Evolutionary conservation across 805 yeast genomes (phyloP).

Genomic region (Sugiyamaella marilandica): DNA sequence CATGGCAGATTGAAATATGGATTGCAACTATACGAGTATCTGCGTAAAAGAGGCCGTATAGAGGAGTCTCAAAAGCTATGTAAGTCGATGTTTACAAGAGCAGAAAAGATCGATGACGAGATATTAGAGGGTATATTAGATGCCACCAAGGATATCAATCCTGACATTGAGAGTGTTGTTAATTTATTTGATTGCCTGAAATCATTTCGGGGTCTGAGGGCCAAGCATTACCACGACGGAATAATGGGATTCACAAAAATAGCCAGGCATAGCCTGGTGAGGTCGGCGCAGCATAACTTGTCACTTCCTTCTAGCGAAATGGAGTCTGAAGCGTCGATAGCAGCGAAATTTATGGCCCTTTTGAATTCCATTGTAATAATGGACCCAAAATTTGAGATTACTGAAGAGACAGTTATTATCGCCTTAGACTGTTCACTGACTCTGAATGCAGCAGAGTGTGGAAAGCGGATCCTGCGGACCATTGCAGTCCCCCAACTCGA

Average conservation of each 20-base stretch:
- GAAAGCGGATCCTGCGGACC: constrained; percentile 12
- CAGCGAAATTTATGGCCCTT: neutral
- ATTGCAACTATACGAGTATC: neutral
- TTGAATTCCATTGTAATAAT: constrained; percentile 4
- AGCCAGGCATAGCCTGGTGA: neutral
- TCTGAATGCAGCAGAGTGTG: constrained; percentile 7
- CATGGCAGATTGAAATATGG: neutral
- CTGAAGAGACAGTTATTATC: constrained; percentile 15
- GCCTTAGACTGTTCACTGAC: constrained; percentile 16
- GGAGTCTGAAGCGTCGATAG: neutral
- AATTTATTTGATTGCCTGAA: constrained; percentile 1
- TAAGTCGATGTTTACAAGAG: neutral
- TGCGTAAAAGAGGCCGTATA: neutral
- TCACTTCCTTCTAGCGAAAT: neutral
- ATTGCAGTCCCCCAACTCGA: constrained; percentile 13
- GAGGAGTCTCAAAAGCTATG: constrained; percentile 3
- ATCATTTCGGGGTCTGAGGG: neutral
- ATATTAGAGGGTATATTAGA: constrained; percentile 11
- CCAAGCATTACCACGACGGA: constrained; percentile 5
- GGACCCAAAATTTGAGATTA: constrained; percentile 4
- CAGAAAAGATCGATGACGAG: neutral
- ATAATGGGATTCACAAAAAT: constrained; percentile 4
- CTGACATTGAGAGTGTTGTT: constrained; percentile 8
- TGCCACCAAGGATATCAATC: constrained; percentile 4
- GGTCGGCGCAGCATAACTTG: too few relatives aligned